Evolutionary conservation across 2,329 filamentous ascomycete genomes (phyloP).

Genomic region (Stagonosporopsis cucurbitacearum): DNA sequence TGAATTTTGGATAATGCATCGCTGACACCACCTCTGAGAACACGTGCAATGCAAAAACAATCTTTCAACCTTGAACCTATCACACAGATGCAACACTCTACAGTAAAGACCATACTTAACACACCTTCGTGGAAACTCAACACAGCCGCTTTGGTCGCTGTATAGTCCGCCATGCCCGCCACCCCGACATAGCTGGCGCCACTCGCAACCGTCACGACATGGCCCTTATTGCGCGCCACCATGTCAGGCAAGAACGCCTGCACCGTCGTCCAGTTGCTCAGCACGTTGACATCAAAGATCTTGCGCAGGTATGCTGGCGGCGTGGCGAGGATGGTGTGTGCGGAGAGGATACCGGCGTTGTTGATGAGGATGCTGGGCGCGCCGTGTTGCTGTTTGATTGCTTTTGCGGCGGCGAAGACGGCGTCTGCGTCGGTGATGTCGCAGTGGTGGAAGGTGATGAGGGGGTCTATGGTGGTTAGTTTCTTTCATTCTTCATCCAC

Average conservation of each 20-base stretch:
- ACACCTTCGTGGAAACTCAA: constrained; percentile 61
- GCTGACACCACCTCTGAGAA: too few relatives aligned
- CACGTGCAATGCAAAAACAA: too few relatives aligned
- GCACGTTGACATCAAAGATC: constrained; percentile 48
- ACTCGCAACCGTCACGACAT: constrained; percentile 63
- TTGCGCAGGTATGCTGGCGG: constrained; percentile 38
- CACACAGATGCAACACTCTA: too few relatives aligned
- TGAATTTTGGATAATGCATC: too few relatives aligned
- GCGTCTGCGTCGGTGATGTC: constrained; percentile 42
- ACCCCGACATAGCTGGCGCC: constrained; percentile 58
- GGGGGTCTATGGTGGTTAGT: constrained; percentile 27
- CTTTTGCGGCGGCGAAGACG: constrained; percentile 34
- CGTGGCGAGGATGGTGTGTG: constrained; percentile 44
- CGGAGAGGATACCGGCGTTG: constrained; percentile 43
- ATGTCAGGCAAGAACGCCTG: constrained; percentile 48
- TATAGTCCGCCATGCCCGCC: constrained; percentile 61
- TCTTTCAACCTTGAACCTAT: too few relatives aligned
- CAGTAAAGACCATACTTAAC: too few relatives aligned
- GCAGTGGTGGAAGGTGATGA: constrained; percentile 42
- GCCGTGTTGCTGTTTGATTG: constrained; percentile 32
- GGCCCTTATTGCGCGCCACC: constrained; percentile 53
- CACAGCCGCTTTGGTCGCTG: constrained; percentile 59
- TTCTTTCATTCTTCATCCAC: too few relatives aligned
- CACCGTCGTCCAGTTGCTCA: constrained; percentile 45
- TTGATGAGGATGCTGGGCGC: constrained; percentile 46